Conservation (phyloP, 768 basidiomycete genomes). For the Xerocomellus intermedius region DNA sequence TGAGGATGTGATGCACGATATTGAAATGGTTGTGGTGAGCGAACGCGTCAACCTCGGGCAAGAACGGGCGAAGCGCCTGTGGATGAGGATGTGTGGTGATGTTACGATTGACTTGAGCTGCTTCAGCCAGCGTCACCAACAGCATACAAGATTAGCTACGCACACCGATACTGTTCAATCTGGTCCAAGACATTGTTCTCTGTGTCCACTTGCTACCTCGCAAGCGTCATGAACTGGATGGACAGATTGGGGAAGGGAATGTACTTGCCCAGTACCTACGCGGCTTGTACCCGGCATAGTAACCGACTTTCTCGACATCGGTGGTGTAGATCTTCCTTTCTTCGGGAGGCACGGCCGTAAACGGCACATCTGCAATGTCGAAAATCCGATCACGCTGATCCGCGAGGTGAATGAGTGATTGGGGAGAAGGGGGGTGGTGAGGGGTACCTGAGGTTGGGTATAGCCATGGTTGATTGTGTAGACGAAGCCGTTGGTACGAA, state of each 20-base stretch:
- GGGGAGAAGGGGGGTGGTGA: not conserved
- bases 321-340: slow-evolving; percentile 42
- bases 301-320: slow-evolving; percentile 40
- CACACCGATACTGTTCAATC: slow-evolving; percentile 60
- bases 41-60: slow-evolving; percentile 53
- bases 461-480: slow-evolving; percentile 41
- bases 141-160: slow-evolving; percentile 13
- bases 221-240: not conserved
- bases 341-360: slow-evolving; percentile 38
- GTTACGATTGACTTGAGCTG: slow-evolving; percentile 44
- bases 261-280: slow-evolving; percentile 46
- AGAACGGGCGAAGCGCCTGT: slow-evolving; percentile 42
- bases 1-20: slow-evolving; percentile 47
- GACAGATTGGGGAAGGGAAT: not conserved
- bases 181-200: slow-evolving; percentile 55
- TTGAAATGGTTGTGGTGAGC: slow-evolving; percentile 50
- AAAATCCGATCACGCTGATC: slow-evolving; percentile 45
- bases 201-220: slow-evolving; percentile 50
- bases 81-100: slow-evolving; percentile 48
- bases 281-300: slow-evolving; percentile 50
- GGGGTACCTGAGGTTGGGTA: slow-evolving; percentile 35
- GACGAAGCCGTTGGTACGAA: slow-evolving; percentile 42
- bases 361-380: slow-evolving; percentile 47
- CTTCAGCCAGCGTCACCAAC: not conserved
- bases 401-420: slow-evolving; percentile 12